These are phyloP conservation scores for Lachancea kluyveri DNA, from an alignment of 805 yeast species.

Conservation along the genomic window DNA sequence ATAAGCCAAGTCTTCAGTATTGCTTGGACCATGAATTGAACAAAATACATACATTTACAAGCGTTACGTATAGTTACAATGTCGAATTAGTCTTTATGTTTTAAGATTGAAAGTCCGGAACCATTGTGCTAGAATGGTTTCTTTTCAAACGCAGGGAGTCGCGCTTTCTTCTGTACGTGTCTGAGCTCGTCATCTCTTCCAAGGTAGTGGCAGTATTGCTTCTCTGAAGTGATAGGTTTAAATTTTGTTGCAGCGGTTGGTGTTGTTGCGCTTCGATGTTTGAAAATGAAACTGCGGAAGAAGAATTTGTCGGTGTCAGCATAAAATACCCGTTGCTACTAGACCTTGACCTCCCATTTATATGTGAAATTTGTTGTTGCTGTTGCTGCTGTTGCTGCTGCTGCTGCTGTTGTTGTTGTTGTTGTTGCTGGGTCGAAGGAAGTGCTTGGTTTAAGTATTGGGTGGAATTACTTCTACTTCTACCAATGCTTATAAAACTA, in stretches of 20 bases:
- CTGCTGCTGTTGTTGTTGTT: conserved; percentile 2
- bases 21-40: no score
- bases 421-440: conserved; percentile 8
- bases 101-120: no score
- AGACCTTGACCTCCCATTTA: conserved; percentile 18
- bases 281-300: conserved; percentile 1
- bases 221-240: conserved; percentile 3
- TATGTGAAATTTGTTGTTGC: conserved; percentile 8
- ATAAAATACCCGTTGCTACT: conserved; percentile 15
- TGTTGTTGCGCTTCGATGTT: no score
- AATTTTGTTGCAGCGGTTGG: no score
- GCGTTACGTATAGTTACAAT: no score
- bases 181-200: conserved; percentile 4
- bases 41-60: no score
- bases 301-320: conserved; percentile 17
- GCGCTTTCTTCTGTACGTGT: neutral
- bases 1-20: neutral
- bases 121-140: no score
- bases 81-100: no score
- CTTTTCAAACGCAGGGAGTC: no score
- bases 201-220: conserved; percentile 5
- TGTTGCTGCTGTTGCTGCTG: no score
- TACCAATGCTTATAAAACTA: conserved; percentile 11
- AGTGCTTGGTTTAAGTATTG: no score
- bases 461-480: conserved; percentile 23